Evolutionary conservation across 1,284 basidiomycete genomes (phyloP).

Genomic region (Malassezia sympodialis): DNA sequence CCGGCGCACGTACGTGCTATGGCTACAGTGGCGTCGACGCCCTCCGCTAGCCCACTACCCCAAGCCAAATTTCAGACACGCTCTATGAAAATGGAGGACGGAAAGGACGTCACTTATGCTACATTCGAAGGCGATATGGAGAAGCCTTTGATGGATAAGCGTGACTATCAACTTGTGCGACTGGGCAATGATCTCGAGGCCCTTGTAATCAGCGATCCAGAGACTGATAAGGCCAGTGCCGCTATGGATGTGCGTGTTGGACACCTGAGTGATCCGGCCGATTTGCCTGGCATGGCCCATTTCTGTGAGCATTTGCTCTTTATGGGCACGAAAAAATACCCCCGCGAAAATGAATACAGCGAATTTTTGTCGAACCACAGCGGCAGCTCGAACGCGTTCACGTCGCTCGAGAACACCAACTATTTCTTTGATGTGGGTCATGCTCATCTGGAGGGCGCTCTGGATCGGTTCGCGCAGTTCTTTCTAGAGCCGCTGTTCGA

Average conservation of each 20-base stretch:
- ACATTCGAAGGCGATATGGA: constrained; percentile 18
- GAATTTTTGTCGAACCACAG: constrained; percentile 82
- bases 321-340: constrained; percentile 58
- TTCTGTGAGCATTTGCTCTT: constrained; percentile 94
- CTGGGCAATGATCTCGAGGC: constrained; percentile 80
- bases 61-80: not conserved
- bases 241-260: constrained; percentile 91
- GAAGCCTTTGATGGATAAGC: constrained; percentile 25
- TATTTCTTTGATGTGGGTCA: constrained; percentile 86
- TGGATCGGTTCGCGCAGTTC: constrained; percentile 85
- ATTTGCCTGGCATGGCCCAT: constrained; percentile 64
- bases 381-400: constrained; percentile 86
- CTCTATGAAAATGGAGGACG: not conserved
- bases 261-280: constrained; percentile 73
- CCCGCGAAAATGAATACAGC: constrained; percentile 44
- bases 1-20: not conserved
- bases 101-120: not conserved
- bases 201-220: constrained; percentile 72
- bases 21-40: not conserved
- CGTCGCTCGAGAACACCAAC: constrained; percentile 84
- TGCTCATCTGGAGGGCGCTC: constrained; percentile 67
- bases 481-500: constrained; percentile 88
- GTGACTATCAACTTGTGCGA: constrained; percentile 57
- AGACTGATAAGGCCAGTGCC: constrained; percentile 87
- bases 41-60: not conserved